These are phyloP conservation scores for Scedosporium minutisporum DNA, from an alignment of 2,329 filamentous ascomycete genomes.

Conservation along the genomic window DNA sequence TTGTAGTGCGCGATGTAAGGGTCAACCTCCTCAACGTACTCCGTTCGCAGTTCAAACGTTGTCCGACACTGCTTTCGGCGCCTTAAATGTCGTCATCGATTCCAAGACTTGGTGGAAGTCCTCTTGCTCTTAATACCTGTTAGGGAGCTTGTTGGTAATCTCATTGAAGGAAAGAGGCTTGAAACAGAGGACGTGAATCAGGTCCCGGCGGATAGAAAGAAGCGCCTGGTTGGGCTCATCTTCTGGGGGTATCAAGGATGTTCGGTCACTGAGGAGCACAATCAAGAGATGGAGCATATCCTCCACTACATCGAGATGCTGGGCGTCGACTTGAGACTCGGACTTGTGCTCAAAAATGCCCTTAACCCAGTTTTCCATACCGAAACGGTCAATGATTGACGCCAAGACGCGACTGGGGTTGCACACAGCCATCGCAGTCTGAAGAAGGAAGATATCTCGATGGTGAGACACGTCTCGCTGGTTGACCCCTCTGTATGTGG, in stretches of 20 bases:
- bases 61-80: conserved; percentile 85
- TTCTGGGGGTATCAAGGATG: conserved; percentile 61
- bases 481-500: conserved; percentile 80
- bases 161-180: conserved; percentile 93
- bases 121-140: conserved; percentile 81
- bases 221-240: conserved; percentile 56
- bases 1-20: conserved; percentile 94
- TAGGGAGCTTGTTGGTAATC: conserved; percentile 73
- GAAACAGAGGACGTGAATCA: conserved; percentile 91
- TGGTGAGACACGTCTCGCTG: conserved; percentile 91
- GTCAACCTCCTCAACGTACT: conserved; percentile 81
- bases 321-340: conserved; percentile 70
- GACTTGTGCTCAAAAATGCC: conserved; percentile 67
- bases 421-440: conserved; percentile 82
- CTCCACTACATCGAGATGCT: conserved; percentile 87
- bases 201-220: conserved; percentile 72
- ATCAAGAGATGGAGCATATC: conserved; percentile 93
- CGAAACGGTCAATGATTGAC: conserved; percentile 85
- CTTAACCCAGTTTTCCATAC: conserved; percentile 77
- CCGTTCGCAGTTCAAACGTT: conserved; percentile 82
- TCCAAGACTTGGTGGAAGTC: conserved; percentile 78
- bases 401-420: conserved; percentile 75
- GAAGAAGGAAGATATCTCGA: conserved; percentile 85
- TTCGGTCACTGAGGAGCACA: conserved; percentile 80
- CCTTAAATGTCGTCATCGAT: conserved; percentile 79